These are phyloP conservation scores for Leccinum obscurum DNA, from an alignment of 768 basidiomycete genomes.

Conservation along the genomic window DNA sequence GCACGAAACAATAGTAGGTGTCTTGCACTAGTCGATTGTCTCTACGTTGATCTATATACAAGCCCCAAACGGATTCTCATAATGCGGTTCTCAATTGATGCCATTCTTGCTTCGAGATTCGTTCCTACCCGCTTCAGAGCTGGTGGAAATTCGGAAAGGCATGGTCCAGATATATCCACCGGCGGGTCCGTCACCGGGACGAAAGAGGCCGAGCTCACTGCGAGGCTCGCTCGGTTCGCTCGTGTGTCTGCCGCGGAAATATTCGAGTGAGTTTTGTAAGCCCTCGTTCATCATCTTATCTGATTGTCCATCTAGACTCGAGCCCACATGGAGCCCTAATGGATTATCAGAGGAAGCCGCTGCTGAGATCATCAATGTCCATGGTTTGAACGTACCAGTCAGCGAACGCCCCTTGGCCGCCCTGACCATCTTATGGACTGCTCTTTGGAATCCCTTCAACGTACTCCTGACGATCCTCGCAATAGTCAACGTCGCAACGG, in stretches of 20 bases:
- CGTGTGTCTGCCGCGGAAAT: conserved; percentile 23
- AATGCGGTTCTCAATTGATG: conserved; percentile 25
- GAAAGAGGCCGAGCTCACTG: conserved; percentile 25
- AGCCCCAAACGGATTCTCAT: conserved; percentile 13
- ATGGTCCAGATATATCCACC: conserved; percentile 27
- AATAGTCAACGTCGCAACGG: conserved; percentile 32
- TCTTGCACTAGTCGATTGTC: not conserved
- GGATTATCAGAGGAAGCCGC: conserved; percentile 27
- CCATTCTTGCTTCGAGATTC: conserved; percentile 23
- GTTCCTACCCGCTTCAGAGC: conserved; percentile 25
- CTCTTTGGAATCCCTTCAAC: conserved; percentile 38
- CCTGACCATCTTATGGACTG: conserved; percentile 31
- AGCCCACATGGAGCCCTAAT: conserved; percentile 25
- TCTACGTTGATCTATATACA: conserved; percentile 11
- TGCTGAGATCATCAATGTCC: conserved; percentile 16
- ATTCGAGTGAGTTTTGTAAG: conserved; percentile 22
- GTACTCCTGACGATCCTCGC: conserved; percentile 34
- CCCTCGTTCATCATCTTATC: not conserved
- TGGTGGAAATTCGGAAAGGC: conserved; percentile 13
- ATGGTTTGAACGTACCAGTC: conserved; percentile 32
- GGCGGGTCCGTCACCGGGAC: conserved; percentile 2
- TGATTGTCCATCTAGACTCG: conserved; percentile 20
- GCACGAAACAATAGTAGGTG: conserved; percentile 17
- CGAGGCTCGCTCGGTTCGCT: conserved; percentile 28
- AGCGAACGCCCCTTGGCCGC: conserved; percentile 33